A percentile compares a stretch with the other conserved stretches of the same genome.
Conservation (phyloP, 257 asterid species). For the Solanum medicagineum region DNA sequence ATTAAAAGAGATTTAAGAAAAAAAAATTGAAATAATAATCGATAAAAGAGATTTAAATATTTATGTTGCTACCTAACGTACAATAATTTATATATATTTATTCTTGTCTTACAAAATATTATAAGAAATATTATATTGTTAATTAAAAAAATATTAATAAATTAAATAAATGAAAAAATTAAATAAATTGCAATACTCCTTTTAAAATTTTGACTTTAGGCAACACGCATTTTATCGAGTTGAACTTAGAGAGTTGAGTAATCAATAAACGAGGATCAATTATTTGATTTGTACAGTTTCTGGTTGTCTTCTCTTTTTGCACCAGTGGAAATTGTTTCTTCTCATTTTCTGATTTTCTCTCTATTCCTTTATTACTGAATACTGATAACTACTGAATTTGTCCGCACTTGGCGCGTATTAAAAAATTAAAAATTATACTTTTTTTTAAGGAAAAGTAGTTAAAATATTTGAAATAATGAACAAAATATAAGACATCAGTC, state of each 20-base stretch:
- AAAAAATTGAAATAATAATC: too few relatives aligned
- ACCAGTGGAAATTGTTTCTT: not conserved
- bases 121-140: too few relatives aligned
- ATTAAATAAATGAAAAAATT: too few relatives aligned
- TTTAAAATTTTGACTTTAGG: too few relatives aligned
- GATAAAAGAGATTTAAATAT: too few relatives aligned
- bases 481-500: not conserved
- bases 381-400: not conserved
- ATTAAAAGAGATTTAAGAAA: too few relatives aligned
- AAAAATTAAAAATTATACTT: not conserved
- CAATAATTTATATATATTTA: too few relatives aligned
- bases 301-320: not conserved
- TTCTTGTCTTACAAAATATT: too few relatives aligned
- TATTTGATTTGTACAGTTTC: not conserved
- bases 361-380: not conserved
- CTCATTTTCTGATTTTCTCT: not conserved
- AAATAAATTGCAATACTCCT: too few relatives aligned
- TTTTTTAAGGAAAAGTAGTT: not conserved
- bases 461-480: not conserved
- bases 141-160: too few relatives aligned
- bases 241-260: not conserved
- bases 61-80: too few relatives aligned
- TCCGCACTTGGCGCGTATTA: not conserved
- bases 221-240: not conserved
- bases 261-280: not conserved